Evolutionary conservation across 2,329 filamentous ascomycete genomes (phyloP).

Genomic region (Magnaporthales sp.): DNA sequence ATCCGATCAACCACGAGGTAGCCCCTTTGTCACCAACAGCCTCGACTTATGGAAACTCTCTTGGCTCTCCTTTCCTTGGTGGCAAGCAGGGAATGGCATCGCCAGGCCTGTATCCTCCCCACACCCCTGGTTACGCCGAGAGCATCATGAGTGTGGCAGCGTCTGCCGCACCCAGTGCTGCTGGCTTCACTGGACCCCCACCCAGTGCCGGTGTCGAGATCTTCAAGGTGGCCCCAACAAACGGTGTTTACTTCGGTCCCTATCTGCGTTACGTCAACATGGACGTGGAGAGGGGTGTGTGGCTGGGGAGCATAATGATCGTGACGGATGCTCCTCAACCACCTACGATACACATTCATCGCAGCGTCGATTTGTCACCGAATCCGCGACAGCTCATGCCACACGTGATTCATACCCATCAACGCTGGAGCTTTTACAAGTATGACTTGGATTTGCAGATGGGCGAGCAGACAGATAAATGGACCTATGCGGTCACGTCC

Average conservation of each 20-base stretch:
- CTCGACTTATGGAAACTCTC: slow-evolving; percentile 66
- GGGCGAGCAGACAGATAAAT: slow-evolving; percentile 76
- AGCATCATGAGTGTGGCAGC: slow-evolving; percentile 76
- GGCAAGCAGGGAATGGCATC: slow-evolving; percentile 64
- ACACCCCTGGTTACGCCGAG: slow-evolving; percentile 76
- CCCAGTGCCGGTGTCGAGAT: slow-evolving; percentile 83
- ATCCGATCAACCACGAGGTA: slow-evolving; percentile 75
- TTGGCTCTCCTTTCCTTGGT: slow-evolving; percentile 60
- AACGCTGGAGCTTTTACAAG: slow-evolving; percentile 91
- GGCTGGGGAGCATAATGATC: slow-evolving; percentile 89
- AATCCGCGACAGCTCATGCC: slow-evolving; percentile 83
- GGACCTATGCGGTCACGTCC: slow-evolving; percentile 97
- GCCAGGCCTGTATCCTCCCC: slow-evolving; percentile 66
- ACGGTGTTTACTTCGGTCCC: slow-evolving; percentile 95
- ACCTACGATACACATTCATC: slow-evolving; percentile 91
- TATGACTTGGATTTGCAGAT: slow-evolving; percentile 88
- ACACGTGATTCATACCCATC: slow-evolving; percentile 77
- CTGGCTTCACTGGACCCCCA: slow-evolving; percentile 84
- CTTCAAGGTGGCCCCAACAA: slow-evolving; percentile 89
- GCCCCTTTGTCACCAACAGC: slow-evolving; percentile 75
- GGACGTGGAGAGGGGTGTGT: slow-evolving; percentile 83
- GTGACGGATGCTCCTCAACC: slow-evolving; percentile 87
- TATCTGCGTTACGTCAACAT: slow-evolving; percentile 96
- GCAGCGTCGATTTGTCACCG: slow-evolving; percentile 81
- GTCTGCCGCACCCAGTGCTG: slow-evolving; percentile 63